These are phyloP conservation scores for Thalassiosira pacifica DNA, from an alignment of 352 stramenopile species.

Conservation along the genomic window DNA sequence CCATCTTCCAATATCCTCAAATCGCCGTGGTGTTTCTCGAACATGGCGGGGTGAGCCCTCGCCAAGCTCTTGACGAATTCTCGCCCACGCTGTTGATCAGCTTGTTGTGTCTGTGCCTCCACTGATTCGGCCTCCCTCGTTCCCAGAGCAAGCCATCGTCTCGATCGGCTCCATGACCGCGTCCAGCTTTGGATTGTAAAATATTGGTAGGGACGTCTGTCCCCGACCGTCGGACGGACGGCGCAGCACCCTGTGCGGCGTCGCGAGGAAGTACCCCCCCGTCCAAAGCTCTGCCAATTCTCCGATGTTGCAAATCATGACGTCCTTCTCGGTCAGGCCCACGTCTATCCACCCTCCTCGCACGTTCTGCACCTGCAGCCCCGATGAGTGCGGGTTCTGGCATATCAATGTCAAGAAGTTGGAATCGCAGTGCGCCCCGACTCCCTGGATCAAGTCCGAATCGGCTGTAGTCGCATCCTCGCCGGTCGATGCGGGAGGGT, in stretches of 20 bases:
- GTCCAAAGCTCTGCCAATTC: constrained; percentile 76
- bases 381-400: constrained; percentile 65
- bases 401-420: constrained; percentile 84
- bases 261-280: constrained; percentile 78
- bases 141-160: constrained; percentile 45
- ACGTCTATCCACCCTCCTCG: constrained; percentile 79
- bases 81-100: constrained; percentile 70
- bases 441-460: constrained; percentile 55
- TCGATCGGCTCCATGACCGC: constrained; percentile 70
- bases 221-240: constrained; percentile 23
- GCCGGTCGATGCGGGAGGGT: constrained; percentile 55
- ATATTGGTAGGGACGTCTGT: constrained; percentile 74
- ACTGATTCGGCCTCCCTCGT: constrained; percentile 50
- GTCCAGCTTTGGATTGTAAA: constrained; percentile 81
- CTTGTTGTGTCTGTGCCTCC: constrained; percentile 58
- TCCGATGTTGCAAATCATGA: constrained; percentile 82
- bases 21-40: constrained; percentile 75
- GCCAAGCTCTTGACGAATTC: constrained; percentile 84
- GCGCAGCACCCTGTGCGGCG: constrained; percentile 74
- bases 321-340: constrained; percentile 49
- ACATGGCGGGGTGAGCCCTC: constrained; percentile 74
- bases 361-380: constrained; percentile 71
- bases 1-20: constrained; percentile 72
- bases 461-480: background rate
- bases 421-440: constrained; percentile 78